A percentile compares a stretch with the other conserved stretches of the same genome.
Evolutionary conservation across 495 filamentous ascomycete species (phyloP).

Genomic region (Astrothelium subdiscretum): DNA sequence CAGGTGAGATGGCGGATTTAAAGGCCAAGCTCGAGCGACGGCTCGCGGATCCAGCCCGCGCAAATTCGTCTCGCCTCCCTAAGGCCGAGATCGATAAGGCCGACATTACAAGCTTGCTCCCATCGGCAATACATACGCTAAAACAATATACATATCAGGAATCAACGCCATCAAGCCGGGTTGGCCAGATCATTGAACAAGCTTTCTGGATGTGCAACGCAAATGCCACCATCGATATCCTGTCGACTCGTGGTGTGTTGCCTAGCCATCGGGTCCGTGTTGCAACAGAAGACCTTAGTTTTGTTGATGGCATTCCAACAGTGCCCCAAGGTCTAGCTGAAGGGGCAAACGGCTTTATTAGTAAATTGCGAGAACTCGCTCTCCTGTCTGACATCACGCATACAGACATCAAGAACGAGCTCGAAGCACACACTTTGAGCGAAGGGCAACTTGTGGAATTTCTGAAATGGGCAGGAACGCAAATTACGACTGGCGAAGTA

Average conservation of each 20-base stretch:
- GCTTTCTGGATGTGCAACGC: constrained; percentile 89
- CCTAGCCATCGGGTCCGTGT: constrained; percentile 66
- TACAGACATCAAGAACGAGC: constrained; percentile 68
- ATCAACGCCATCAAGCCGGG: constrained; percentile 72
- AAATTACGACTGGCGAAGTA: constrained; percentile 54
- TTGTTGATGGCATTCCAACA: constrained; percentile 83
- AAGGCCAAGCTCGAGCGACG: constrained; percentile 35
- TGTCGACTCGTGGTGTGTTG: constrained; percentile 76
- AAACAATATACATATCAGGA: constrained; percentile 75
- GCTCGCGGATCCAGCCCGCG: constrained; percentile 9
- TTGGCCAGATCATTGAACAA: constrained; percentile 77
- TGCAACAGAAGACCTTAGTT: constrained; percentile 69
- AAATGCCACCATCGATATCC: constrained; percentile 67
- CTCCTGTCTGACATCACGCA: constrained; percentile 76
- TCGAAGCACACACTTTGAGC: constrained; percentile 63
- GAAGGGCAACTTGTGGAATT: constrained; percentile 68
- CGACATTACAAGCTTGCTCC: constrained; percentile 54
- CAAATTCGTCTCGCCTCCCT: constrained; percentile 24
- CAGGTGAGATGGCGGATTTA: constrained; percentile 70
- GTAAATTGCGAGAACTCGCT: constrained; percentile 64
- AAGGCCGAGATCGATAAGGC: constrained; percentile 40
- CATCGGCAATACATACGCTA: constrained; percentile 66
- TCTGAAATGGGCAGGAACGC: constrained; percentile 65
- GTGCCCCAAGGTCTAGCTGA: constrained; percentile 62
- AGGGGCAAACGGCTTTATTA: constrained; percentile 55